Evolutionary conservation across 2,329 filamentous ascomycete species (phyloP).

Genomic region (Colletotrichum sidae): DNA sequence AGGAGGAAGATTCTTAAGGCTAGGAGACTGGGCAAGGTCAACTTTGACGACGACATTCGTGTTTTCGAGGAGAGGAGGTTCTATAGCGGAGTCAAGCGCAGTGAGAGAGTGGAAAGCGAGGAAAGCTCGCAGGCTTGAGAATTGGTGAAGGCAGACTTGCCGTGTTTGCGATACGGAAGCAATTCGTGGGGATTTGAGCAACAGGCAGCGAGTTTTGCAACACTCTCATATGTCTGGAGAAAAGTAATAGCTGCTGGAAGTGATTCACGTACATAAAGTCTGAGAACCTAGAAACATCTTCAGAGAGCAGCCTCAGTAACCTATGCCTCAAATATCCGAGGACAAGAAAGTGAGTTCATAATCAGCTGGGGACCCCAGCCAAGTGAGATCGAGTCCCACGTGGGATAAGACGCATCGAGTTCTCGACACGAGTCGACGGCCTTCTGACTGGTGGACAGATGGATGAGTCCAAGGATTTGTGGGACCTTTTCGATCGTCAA

Average conservation of each 20-base stretch:
- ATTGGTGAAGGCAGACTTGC: too few species aligned
- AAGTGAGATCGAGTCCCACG: not conserved
- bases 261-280: not conserved
- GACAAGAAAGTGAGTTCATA: too few species aligned
- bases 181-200: too few species aligned
- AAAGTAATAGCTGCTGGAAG: not conserved
- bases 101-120: not conserved
- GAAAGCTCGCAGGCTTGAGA: slow-evolving; percentile 2
- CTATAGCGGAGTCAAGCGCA: slow-evolving; percentile 14
- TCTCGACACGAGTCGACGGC: slow-evolving; percentile 1
- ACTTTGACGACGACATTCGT: slow-evolving; percentile 22
- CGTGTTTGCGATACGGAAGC: too few species aligned
- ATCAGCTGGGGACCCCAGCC: not conserved
- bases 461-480: slow-evolving; percentile 2
- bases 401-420: slow-evolving; percentile 12
- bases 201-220: too few species aligned
- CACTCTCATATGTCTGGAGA: too few species aligned
- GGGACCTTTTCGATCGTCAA: slow-evolving; percentile 7
- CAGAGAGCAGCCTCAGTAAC: too few species aligned
- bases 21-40: slow-evolving; percentile 32
- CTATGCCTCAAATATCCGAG: too few species aligned
- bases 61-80: slow-evolving; percentile 26
- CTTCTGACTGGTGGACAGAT: slow-evolving; percentile 24
- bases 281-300: not conserved
- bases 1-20: slow-evolving; percentile 38